Percentiles rank a stretch among this genome's conserved stretches.
These are phyloP conservation scores for Basipetospora chlamydospora DNA, from an alignment of 2,329 filamentous ascomycete genomes.

Conservation along the genomic window DNA sequence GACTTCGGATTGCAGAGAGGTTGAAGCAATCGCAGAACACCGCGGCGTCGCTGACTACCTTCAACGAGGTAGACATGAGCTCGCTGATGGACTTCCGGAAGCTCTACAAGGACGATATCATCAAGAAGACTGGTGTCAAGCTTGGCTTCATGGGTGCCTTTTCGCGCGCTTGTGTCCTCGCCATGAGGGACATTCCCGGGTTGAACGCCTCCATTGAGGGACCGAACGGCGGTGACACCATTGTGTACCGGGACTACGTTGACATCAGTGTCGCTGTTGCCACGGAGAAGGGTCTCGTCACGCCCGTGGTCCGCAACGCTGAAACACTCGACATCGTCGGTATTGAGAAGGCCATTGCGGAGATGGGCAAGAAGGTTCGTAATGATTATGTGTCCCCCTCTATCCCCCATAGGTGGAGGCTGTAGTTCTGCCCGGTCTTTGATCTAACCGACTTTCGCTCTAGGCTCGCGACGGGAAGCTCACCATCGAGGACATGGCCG, in stretches of 20 bases:
- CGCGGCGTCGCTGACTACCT: conserved; percentile 89
- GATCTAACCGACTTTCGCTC: background rate
- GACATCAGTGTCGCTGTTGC: conserved; percentile 96
- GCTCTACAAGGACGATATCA: conserved; percentile 87
- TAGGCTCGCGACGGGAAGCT: conserved; percentile 90
- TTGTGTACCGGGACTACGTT: conserved; percentile 96
- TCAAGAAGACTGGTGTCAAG: conserved; percentile 95
- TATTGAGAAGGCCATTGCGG: conserved; percentile 84
- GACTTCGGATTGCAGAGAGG: conserved; percentile 88
- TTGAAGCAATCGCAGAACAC: conserved; percentile 99
- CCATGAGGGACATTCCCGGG: conserved; percentile 86
- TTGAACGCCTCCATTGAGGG: conserved; percentile 97
- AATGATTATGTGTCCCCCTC: no score
- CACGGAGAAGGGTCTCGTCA: conserved; percentile 93
- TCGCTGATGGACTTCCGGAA: conserved; percentile 95
- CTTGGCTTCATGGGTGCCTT: conserved; percentile 99
- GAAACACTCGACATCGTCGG: conserved; percentile 76
- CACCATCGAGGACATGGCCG: conserved; percentile 98
- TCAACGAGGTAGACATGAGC: conserved; percentile 99
- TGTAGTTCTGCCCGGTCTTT: background rate
- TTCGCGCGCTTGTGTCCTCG: conserved; percentile 73
- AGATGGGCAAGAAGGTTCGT: conserved; percentile 83
- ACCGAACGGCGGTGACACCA: conserved; percentile 86
- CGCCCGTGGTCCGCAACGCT: conserved; percentile 86
- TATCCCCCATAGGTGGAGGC: no score